Conservation (phyloP, 2,329 filamentous ascomycete genomes). For the Botrytis pseudocinerea region DNA sequence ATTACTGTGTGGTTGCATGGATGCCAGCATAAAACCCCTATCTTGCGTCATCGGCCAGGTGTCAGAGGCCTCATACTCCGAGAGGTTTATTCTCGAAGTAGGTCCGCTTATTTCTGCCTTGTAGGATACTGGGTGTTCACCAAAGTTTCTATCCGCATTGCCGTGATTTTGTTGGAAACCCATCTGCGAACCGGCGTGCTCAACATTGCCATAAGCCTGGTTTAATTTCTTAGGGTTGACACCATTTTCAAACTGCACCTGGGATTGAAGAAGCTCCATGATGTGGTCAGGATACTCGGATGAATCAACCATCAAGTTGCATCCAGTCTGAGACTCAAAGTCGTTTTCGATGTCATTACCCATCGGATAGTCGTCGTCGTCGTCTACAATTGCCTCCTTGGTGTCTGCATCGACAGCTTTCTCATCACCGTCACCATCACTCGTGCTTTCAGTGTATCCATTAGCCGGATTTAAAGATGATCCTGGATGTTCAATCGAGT, state of each 20-base stretch:
- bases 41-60: background rate
- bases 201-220: background rate
- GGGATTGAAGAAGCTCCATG: background rate
- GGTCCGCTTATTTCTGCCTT: too few species aligned
- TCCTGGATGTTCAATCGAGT: background rate
- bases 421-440: too few species aligned
- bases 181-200: background rate
- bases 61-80: background rate
- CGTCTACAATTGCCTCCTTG: background rate
- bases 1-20: background rate
- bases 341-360: background rate
- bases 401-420: background rate
- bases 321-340: background rate
- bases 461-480: background rate
- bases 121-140: background rate
- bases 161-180: too few species aligned
- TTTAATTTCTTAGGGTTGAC: background rate
- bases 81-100: background rate
- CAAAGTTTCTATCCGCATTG: too few species aligned
- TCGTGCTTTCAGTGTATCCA: background rate
- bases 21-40: background rate
- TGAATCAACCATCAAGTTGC: background rate
- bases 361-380: background rate
- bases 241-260: background rate
- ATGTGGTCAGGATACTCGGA: background rate